A percentile compares a stretch with the other conserved stretches of the same genome.
Conservation (phyloP, 1,284 basidiomycete genomes). For the Pulveroboletus sp. region DNA sequence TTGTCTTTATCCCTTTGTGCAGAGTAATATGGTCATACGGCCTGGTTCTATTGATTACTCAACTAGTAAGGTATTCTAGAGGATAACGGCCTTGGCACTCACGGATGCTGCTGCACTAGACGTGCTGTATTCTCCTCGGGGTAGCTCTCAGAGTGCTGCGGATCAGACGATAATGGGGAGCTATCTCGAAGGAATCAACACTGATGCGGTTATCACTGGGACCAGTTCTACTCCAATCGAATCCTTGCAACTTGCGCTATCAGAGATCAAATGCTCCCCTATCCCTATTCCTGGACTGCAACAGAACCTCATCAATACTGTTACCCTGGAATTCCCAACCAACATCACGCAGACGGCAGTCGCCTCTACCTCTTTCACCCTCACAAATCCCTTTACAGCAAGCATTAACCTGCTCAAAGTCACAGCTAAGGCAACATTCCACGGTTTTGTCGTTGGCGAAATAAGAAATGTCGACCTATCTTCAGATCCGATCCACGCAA, state of each 20-base stretch:
- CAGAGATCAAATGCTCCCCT: constrained; percentile 56
- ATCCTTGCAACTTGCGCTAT: constrained; percentile 64
- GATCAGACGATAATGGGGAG: constrained; percentile 65
- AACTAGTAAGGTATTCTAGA: constrained; percentile 38
- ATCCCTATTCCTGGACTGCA: constrained; percentile 68
- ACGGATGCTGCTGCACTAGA: constrained; percentile 31
- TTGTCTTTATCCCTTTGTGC: constrained; percentile 8
- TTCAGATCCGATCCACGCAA: constrained; percentile 52
- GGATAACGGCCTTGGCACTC: not conserved
- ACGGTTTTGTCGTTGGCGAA: constrained; percentile 49
- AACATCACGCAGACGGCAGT: constrained; percentile 58
- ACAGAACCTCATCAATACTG: constrained; percentile 57
- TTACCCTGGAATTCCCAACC: constrained; percentile 53
- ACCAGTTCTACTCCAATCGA: constrained; percentile 58
- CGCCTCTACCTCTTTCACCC: constrained; percentile 51
- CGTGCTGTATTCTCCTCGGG: constrained; percentile 65
- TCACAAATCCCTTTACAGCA: constrained; percentile 76
- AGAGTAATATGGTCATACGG: constrained; percentile 52
- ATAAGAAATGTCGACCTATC: constrained; percentile 55
- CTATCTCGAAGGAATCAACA: constrained; percentile 65
- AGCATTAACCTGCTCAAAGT: constrained; percentile 65
- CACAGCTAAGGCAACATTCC: constrained; percentile 54
- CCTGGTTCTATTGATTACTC: constrained; percentile 54
- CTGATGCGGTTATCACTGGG: constrained; percentile 58
- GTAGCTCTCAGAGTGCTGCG: constrained; percentile 45